Conservation (phyloP, 805 yeast species). For the Limtongia smithiae region DNA sequence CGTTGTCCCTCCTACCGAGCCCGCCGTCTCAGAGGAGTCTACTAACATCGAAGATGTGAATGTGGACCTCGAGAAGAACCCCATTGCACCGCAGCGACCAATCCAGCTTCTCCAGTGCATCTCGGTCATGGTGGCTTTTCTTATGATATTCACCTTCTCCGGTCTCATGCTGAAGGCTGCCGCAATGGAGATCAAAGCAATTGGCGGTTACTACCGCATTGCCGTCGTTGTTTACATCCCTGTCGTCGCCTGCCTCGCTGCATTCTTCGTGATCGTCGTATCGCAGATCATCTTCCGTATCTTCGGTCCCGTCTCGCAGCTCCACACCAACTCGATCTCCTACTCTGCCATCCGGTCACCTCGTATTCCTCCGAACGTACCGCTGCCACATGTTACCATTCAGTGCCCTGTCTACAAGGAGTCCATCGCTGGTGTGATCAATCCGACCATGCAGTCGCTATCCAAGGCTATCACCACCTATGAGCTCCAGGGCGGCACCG, state of each 20-base stretch:
- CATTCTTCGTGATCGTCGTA: slow-evolving; percentile 13
- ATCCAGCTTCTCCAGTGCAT: slow-evolving; percentile 2
- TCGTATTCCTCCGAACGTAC: slow-evolving; percentile 1
- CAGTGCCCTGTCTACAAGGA: slow-evolving; percentile 21
- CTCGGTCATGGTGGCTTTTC: slow-evolving; percentile 7
- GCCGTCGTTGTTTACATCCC: slow-evolving; percentile 9
- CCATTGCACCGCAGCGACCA: background rate
- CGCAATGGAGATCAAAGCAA: slow-evolving; percentile 8
- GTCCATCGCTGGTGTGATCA: slow-evolving; percentile 12
- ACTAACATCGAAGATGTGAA: background rate
- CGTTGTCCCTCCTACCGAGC: background rate
- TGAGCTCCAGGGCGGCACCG: slow-evolving; percentile 20
- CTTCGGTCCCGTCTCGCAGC: slow-evolving; percentile 15
- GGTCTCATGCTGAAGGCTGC: slow-evolving; percentile 3
- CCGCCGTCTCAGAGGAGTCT: background rate
- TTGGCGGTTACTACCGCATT: slow-evolving; percentile 8
- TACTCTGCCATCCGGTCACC: slow-evolving; percentile 9
- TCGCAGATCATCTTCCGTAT: slow-evolving; percentile 6
- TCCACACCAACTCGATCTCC: slow-evolving; percentile 5
- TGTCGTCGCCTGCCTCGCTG: slow-evolving; percentile 1
- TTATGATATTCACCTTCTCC: slow-evolving; percentile 8
- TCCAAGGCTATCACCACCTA: slow-evolving; percentile 11
- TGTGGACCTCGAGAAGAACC: background rate
- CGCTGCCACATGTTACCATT: slow-evolving; percentile 19
- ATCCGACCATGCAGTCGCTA: slow-evolving; percentile 15